Percentiles rank a stretch among this genome's conserved stretches.
Evolutionary conservation across 2,329 filamentous ascomycete species (phyloP).

Genomic region (Cercospora sp.): DNA sequence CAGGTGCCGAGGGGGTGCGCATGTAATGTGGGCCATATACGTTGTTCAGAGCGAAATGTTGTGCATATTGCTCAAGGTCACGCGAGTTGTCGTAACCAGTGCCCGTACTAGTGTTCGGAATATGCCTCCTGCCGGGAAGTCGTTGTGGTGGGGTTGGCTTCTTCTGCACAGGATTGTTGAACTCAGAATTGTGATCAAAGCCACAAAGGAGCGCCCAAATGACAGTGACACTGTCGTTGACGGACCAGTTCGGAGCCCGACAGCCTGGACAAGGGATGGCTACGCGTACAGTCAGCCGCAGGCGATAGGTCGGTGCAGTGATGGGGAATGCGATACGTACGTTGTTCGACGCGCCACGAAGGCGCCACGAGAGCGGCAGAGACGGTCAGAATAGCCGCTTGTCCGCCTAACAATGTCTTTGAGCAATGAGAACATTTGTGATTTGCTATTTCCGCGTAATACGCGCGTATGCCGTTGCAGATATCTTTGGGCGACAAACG

Average conservation of each 20-base stretch:
- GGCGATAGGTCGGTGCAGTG: not conserved
- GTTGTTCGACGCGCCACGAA: not conserved
- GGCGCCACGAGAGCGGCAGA: not conserved
- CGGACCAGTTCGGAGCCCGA: not conserved
- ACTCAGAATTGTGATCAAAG: constrained; percentile 35
- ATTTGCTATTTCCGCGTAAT: not conserved
- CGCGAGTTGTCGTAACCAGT: constrained; percentile 3
- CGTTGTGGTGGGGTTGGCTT: not conserved
- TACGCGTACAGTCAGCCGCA: not conserved
- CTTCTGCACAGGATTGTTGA: constrained; percentile 23
- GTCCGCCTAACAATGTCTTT: not conserved
- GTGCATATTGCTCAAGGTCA: not conserved
- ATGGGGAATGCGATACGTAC: not conserved
- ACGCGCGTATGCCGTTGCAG: not conserved
- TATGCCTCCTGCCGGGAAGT: not conserved
- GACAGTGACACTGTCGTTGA: constrained; percentile 32
- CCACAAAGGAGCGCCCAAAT: constrained; percentile 44
- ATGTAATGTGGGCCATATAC: not conserved
- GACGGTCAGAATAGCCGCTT: not conserved
- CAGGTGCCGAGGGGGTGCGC: not conserved
- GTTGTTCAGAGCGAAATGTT: not conserved
- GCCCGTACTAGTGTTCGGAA: not conserved
- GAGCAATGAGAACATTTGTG: not conserved
- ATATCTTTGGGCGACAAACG: not conserved
- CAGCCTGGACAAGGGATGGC: constrained; percentile 4